Evolutionary conservation across 331 rosid species (phyloP).

Genomic region (Acacia pycnantha): DNA sequence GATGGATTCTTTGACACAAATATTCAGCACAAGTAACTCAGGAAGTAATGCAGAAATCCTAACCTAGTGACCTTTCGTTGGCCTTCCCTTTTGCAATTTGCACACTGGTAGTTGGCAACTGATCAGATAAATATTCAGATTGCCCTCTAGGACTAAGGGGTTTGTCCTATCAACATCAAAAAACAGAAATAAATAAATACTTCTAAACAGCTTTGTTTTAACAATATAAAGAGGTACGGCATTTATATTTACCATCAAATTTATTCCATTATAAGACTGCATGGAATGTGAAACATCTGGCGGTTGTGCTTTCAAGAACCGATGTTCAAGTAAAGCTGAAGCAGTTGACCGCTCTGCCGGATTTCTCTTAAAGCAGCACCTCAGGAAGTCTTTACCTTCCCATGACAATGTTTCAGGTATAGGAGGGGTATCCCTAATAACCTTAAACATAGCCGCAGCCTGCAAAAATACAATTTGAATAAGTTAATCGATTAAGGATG

Average conservation of each 20-base stretch:
- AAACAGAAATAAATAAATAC: neutral
- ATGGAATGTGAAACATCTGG: slow-evolving; percentile 46
- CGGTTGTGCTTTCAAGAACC: slow-evolving; percentile 62
- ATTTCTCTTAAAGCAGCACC: slow-evolving; percentile 86
- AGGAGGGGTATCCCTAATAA: slow-evolving; percentile 77
- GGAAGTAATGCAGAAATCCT: slow-evolving; percentile 23
- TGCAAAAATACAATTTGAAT: slow-evolving; percentile 37
- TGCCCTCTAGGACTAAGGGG: slow-evolving; percentile 50
- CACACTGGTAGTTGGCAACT: slow-evolving; percentile 33
- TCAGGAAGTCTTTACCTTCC: slow-evolving; percentile 83
- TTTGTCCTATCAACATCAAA: slow-evolving; percentile 50
- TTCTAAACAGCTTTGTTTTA: slow-evolving; percentile 7
- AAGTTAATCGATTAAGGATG: slow-evolving; percentile 26
- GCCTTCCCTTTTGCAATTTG: slow-evolving; percentile 43
- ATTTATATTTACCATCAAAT: slow-evolving; percentile 41
- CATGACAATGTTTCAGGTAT: slow-evolving; percentile 79
- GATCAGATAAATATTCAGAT: slow-evolving; percentile 50
- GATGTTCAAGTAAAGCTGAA: slow-evolving; percentile 71
- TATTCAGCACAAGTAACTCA: slow-evolving; percentile 12
- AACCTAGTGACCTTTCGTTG: slow-evolving; percentile 42
- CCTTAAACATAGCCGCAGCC: slow-evolving; percentile 99
- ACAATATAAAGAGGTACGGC: slow-evolving; percentile 7
- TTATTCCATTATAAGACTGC: slow-evolving; percentile 36
- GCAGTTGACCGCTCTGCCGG: slow-evolving; percentile 91
- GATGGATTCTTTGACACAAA: slow-evolving; percentile 24